A percentile compares a stretch with the other conserved stretches of the same genome.
phyloP scores from a whole-genome alignment of 768 basidiomycete genomes.

The Megacollybia marginata region DNA sequence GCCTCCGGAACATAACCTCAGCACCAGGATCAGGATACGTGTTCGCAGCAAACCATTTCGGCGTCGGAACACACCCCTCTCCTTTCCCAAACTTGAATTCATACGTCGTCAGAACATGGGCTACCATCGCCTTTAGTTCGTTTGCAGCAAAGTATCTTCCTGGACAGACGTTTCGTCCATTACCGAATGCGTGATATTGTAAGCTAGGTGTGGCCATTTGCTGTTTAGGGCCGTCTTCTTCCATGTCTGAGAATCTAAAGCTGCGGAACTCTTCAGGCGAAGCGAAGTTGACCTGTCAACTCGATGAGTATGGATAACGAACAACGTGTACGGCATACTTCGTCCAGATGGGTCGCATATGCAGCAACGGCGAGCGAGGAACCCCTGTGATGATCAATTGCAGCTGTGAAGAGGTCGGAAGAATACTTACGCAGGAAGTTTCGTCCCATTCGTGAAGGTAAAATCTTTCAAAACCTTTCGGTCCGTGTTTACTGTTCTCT shows the following conservation, averaged over 20 bases:
- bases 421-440: background rate
- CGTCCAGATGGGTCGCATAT: constrained; percentile 7
- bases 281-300: constrained; percentile 1
- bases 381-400: constrained; percentile 5
- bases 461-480: constrained; percentile 8
- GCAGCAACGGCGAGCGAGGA: constrained; percentile 2
- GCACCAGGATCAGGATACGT: background rate
- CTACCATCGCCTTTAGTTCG: constrained; percentile 23
- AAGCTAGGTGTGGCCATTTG: constrained; percentile 8
- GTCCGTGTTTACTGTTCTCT: constrained; percentile 4
- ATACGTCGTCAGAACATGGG: constrained; percentile 16
- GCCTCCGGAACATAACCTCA: background rate
- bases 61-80: background rate
- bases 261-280: background rate
- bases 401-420: too few species aligned
- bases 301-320: too few species aligned
- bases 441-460: constrained; percentile 8
- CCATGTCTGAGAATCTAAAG: constrained; percentile 4
- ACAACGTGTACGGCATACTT: background rate
- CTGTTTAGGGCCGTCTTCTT: constrained; percentile 4
- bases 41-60: background rate
- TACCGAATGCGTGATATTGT: constrained; percentile 7
- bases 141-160: constrained; percentile 19
- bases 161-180: constrained; percentile 8
- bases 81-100: background rate